phyloP scores from a whole-genome alignment of 1,284 basidiomycete species.

The Pyrrhoderma noxium region DNA sequence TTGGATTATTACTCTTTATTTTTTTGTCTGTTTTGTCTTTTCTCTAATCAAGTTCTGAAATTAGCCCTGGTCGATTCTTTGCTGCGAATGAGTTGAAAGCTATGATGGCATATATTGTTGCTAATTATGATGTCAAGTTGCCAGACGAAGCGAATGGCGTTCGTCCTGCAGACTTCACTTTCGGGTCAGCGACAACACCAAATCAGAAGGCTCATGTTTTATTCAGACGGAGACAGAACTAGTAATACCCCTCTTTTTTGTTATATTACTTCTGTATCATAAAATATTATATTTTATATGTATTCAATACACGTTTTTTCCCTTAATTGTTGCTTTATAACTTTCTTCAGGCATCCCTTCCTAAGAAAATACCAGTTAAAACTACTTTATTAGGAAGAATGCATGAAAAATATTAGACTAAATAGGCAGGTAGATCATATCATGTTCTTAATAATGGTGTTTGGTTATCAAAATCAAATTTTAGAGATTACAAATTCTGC shows the following conservation, averaged over 20 bases:
- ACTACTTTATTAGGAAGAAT: too few relatives aligned
- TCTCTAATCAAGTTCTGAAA: neutral
- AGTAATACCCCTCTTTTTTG: neutral
- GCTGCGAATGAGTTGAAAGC: slow-evolving; percentile 39
- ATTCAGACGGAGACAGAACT: slow-evolving; percentile 13
- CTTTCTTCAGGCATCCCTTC: too few relatives aligned
- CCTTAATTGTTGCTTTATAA: too few relatives aligned
- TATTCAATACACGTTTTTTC: too few relatives aligned
- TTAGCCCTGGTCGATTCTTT: slow-evolving; percentile 40
- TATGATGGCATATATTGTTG: slow-evolving; percentile 36
- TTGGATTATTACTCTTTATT: neutral
- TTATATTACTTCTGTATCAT: neutral
- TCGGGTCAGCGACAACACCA: slow-evolving; percentile 15
- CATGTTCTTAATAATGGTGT: too few relatives aligned
- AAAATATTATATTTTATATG: too few relatives aligned
- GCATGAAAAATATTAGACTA: too few relatives aligned
- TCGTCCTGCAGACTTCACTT: slow-evolving; percentile 20
- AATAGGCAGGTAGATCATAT: too few relatives aligned
- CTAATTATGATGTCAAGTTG: slow-evolving; percentile 41
- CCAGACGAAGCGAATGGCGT: slow-evolving; percentile 24
- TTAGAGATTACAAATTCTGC: too few relatives aligned
- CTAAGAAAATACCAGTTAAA: too few relatives aligned
- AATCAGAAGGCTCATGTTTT: slow-evolving; percentile 19
- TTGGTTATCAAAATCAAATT: too few relatives aligned
- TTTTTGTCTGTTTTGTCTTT: neutral